Evolutionary conservation across 805 yeast species (phyloP), one percentile per base, ranked within the genome.

Genomic region (Wickerhamiella bombiphila): DNA sequence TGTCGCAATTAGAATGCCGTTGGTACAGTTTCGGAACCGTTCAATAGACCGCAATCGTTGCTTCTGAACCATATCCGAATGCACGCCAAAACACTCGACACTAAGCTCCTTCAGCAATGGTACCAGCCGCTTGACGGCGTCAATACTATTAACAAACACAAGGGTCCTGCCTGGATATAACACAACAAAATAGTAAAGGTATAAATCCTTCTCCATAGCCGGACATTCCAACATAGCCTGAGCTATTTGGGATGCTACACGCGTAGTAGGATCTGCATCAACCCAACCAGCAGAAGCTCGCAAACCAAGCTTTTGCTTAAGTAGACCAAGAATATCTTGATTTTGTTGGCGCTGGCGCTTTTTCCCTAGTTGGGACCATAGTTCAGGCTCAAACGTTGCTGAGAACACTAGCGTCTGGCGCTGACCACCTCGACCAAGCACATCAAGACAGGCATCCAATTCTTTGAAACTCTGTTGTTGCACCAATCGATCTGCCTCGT

Each of bases 401-500:
- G 94, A 80, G 53, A 82, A 91, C n/a, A 91, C 83, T 48, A 86
- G 62, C 1, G 95, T 81, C 60, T 91, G 98, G 68, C 85, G 51
- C 25, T 44, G 38, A 56, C 63, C 15, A 64, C 69, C 57, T 76
- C 68, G 49, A 56, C 62, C 57, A 18, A 91, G 57, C 13, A 79
- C 56, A 39, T 78, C 82, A 43, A 88, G 60, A 41, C 82, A 78
- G 51, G 74, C 78, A 48, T 79, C 93, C 45, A 91, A 70, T 56
- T 91, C 98, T 42, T 82, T 93, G 54, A 88, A 91, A 59, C 86
- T 97, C 2, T 97, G 96, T 52, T 86, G 94, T 58, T 88, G 95
- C 36, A 91, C 65, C 44, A 91, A 62, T 57, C 98, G 68, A 63
- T 91, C 98, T 9, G 98, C 98, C 58, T 91, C 98, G 64, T 91